These are phyloP conservation scores for Trichothecium roseum DNA, from an alignment of 2,329 filamentous ascomycete genomes.

Conservation along the genomic window DNA sequence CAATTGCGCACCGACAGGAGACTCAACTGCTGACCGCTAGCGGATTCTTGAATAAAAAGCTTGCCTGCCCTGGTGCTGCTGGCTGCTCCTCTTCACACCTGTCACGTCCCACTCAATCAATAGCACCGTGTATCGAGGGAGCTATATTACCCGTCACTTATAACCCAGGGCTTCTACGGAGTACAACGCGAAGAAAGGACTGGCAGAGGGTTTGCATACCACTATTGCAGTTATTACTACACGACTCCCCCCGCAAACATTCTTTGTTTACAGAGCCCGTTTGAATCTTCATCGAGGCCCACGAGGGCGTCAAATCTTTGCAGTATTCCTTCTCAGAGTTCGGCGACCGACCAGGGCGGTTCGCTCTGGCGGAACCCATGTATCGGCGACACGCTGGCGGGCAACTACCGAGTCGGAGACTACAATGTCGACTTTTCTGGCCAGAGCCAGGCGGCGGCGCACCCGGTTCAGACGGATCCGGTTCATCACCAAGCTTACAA, in stretches of 20 bases:
- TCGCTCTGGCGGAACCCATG: conserved; percentile 71
- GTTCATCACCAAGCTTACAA: conserved; percentile 48
- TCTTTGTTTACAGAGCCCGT: neutral
- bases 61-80: no score
- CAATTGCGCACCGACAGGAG: no score
- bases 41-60: no score
- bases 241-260: conserved; percentile 3
- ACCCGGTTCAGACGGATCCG: no score
- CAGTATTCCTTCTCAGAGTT: conserved; percentile 51
- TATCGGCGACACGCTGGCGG: conserved; percentile 61
- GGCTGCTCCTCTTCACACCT: no score
- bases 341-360: conserved; percentile 63
- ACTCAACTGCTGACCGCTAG: no score
- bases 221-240: conserved; percentile 1
- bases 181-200: conserved; percentile 1
- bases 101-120: no score
- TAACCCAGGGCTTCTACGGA: conserved; percentile 1
- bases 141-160: conserved; percentile 4
- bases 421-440: conserved; percentile 67
- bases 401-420: conserved; percentile 63
- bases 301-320: conserved; percentile 40
- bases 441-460: conserved; percentile 42
- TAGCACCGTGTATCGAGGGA: no score
- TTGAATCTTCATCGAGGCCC: neutral
- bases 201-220: no score